Evolutionary conservation across 1,284 basidiomycete genomes (phyloP), one percentile per base, ranked within the genome.

Genomic region (Cutaneotrichosporon cutaneum): DNA sequence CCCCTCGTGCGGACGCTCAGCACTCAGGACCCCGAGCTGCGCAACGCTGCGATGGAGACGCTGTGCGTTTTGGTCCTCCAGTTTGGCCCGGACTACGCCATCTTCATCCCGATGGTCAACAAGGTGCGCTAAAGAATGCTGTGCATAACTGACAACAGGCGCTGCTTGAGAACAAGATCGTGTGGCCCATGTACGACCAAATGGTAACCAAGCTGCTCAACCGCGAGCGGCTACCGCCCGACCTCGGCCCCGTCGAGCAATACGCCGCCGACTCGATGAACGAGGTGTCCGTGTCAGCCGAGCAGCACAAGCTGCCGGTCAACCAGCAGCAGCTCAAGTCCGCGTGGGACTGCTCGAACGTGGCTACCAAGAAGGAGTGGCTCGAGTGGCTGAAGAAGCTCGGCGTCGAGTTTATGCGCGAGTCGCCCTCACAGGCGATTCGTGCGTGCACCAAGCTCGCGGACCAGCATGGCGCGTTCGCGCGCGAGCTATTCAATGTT

Each of bases 301-400:
- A 92, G 72, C 87, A 88, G 36, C 87, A 87, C 24, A 96, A 93
- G 81, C 88, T 99, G 81, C 86, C 89, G 0, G 94, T 98, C 58
- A 99, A 99, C 75, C 96, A 99, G 77, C 93, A 96, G 72, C 93
- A 97, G 78, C 85, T 99, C 60, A 98, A 97, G 80, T 88, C 92
- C 70, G 94, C 94, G 0, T 99, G 96, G 95, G 94, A 98, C 72
- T 88, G 88, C 3, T 90, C 91, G 3, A 85, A 87, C 64, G 84
- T 94, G 9, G 83, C 85, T 16, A 89, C 89, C 0, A 85, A 85
- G 61, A 92, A 95, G 59, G 95, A 99, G 71, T 99, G 96, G 96
- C 82, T 86, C 27, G 93, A 95, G 55, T 99, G 96, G 96, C 89
- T 97, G 81, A 91, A 92, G 70, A 85, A 90, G 22, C 84, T 99